A percentile compares a stretch with the other conserved stretches of the same genome.
These are phyloP conservation scores for Rachicladosporium sp. DNA, from an alignment of 2,329 filamentous ascomycete genomes.

Conservation along the genomic window DNA sequence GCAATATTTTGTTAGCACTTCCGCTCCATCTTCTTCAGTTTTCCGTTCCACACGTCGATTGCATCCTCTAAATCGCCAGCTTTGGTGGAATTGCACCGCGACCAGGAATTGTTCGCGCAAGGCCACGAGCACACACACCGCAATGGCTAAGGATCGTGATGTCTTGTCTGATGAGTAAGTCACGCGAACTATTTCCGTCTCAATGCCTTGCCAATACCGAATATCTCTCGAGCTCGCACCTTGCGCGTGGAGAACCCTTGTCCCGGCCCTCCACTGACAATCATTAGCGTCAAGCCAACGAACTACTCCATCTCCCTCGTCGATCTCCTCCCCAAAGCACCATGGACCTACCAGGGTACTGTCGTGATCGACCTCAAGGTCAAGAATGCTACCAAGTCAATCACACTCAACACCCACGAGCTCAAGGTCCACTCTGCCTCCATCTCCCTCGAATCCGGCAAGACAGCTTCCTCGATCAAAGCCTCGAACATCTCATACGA, in stretches of 20 bases:
- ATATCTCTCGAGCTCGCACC: no score
- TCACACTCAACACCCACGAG: constrained; percentile 76
- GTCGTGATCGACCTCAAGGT: constrained; percentile 72
- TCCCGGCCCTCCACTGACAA: no score
- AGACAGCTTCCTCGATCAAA: constrained; percentile 45
- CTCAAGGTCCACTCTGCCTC: constrained; percentile 62
- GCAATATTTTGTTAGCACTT: no score
- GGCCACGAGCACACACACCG: constrained; percentile 22
- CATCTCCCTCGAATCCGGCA: constrained; percentile 46
- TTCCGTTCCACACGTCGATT: no score
- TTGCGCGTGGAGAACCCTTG: no score
- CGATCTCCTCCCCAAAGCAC: constrained; percentile 58
- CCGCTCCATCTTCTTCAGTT: no score
- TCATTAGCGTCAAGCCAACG: constrained; percentile 56
- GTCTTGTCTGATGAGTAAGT: constrained; percentile 31
- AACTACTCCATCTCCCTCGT: constrained; percentile 78
- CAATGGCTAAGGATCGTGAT: constrained; percentile 36
- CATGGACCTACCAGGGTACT: constrained; percentile 74
- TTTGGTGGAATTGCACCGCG: no score
- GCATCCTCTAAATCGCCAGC: no score
- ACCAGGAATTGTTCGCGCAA: constrained; percentile 17
- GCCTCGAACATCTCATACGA: constrained; percentile 66
- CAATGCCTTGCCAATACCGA: no score
- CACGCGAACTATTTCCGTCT: no score
- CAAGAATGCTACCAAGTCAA: constrained; percentile 56